Base-by-base conservation (phyloP, 345 rosid genomes). In the Geranium rotundifolium region DNA sequence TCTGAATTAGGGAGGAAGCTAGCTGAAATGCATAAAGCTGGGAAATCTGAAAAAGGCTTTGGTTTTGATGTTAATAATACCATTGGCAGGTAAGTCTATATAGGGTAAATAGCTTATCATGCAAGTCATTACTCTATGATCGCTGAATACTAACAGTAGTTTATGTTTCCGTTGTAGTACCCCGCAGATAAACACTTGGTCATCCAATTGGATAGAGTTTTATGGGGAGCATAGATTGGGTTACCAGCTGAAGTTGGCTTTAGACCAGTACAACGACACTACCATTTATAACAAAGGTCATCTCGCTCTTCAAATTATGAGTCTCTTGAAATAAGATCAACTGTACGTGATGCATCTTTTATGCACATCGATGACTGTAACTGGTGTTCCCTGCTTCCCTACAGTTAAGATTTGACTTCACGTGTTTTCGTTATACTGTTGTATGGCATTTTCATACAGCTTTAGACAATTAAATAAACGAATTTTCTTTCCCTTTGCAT, bases 21-120 rank as follows among this genome's bases (percentile, higher is more conserved):
- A 57, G 98, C 88, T 67, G 93, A 87, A 79, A 92, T 89, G 98
- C 98, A 89, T 80, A 85, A 79, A 77, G 91, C 88, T 14, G 91
- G 91, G 41, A 89, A 80, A 74, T 83, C 96, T 8, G 73, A 72
- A 2, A 87, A 85, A 63, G 96, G 98, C 59, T 92, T 85, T 58
- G 96, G 98, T 19, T 92, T 92, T 69, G 85, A 86, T 56, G 93
- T 89, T 37, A 85, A 89, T 54, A 92, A 92, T 77, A 92, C 96
- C 55, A 78, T 92, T 77, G 98, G 98, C 71, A 92, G 98, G 98
- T 89, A 59, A 7, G 54, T n/a, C n/a, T n/a, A 3, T 70, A 34
- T 60, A 7, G 37, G 37, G 37, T 2, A 2, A 31, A 31, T 31
- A 2, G 37, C 37, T n/a, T n/a, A n/a, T n/a, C n/a, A n/a, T n/a